phyloP scores from a whole-genome alignment of 2,329 filamentous ascomycete species.

The Tolypocladium cylindrosporum region DNA sequence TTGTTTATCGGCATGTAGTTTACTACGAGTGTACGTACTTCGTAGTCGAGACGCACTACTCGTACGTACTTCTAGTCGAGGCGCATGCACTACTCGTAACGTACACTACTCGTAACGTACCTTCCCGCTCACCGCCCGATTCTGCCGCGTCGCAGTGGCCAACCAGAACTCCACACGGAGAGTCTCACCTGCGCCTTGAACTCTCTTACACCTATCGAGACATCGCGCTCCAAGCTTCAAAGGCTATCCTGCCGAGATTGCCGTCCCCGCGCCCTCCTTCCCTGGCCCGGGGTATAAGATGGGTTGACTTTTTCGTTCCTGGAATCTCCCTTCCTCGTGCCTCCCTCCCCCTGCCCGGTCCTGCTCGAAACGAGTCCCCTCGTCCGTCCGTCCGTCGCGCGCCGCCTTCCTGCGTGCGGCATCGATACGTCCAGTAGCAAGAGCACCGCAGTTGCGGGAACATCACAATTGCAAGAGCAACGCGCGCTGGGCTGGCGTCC shows the following conservation, averaged over 20 bases:
- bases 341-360: neutral
- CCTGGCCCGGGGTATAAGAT: neutral
- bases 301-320: neutral
- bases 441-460: neutral
- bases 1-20: too few species aligned
- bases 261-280: neutral
- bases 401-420: neutral
- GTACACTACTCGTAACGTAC: too few species aligned
- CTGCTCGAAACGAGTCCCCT: neutral
- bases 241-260: neutral
- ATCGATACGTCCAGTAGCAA: neutral
- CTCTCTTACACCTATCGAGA: neutral
- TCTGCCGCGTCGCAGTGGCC: neutral
- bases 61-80: too few species aligned
- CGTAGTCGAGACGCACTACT: too few species aligned
- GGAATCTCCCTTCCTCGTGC: neutral
- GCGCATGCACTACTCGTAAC: too few species aligned
- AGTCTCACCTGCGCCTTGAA: neutral
- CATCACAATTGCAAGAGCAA: neutral
- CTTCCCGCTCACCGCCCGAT: neutral
- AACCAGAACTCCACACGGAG: neutral
- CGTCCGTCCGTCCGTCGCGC: neutral
- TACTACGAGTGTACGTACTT: too few species aligned
- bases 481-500: neutral
- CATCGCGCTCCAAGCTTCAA: neutral